These are phyloP conservation scores for Xylaria sp. DNA, from an alignment of 2,329 filamentous ascomycete genomes.

Conservation along the genomic window DNA sequence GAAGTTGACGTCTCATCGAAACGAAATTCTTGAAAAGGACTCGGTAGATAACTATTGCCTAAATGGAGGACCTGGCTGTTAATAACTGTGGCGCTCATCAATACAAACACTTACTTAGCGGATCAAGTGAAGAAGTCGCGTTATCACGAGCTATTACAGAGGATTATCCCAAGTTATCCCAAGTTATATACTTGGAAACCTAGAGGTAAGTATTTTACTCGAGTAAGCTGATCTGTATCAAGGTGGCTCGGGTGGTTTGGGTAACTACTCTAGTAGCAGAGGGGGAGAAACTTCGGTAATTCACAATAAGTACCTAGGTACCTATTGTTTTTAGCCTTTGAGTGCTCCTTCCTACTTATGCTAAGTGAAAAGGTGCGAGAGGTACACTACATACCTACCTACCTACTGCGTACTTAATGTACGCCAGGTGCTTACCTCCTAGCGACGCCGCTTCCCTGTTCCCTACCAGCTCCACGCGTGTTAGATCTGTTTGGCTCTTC, in stretches of 20 bases:
- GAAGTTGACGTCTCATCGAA: neutral
- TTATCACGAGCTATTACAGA: neutral
- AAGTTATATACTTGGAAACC: no score
- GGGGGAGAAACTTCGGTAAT: conserved; percentile 23
- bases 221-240: no score
- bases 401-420: no score
- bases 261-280: no score
- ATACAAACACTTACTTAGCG: neutral
- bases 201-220: no score
- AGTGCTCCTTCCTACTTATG: no score
- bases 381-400: no score
- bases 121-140: neutral
- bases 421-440: neutral
- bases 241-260: no score
- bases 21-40: neutral
- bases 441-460: conserved; percentile 11
- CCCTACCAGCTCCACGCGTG: conserved; percentile 26
- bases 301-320: neutral
- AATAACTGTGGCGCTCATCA: neutral
- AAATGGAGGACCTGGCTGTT: neutral
- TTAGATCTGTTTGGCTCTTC: conserved; percentile 37
- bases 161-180: neutral
- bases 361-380: no score
- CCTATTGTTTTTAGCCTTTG: no score
- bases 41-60: neutral